A percentile compares a stretch with the other conserved stretches of the same genome.
phyloP scores from a whole-genome alignment of 495 filamentous ascomycete genomes.

The Lichina pygmaea region DNA sequence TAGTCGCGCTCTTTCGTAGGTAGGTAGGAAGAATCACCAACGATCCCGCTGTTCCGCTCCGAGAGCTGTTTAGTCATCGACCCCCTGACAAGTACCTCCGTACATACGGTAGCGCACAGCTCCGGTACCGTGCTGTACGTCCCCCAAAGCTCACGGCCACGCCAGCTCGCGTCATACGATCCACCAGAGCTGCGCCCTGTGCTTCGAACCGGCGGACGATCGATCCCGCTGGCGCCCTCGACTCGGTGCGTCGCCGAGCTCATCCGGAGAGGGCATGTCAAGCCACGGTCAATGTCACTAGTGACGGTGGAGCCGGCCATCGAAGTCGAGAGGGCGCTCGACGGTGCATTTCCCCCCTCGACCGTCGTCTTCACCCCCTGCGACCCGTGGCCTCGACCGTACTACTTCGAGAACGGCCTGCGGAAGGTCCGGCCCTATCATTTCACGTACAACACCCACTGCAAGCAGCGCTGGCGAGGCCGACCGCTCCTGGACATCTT shows the following conservation, averaged over 20 bases:
- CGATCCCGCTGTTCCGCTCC: too few species aligned
- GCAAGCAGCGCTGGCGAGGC: constrained; percentile 72
- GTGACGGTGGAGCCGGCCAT: constrained; percentile 12
- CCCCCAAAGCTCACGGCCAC: too few species aligned
- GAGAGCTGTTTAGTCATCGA: too few species aligned
- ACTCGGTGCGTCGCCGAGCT: constrained; percentile 29
- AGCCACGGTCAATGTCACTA: constrained; percentile 26
- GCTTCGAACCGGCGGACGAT: not conserved
- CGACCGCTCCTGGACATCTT: constrained; percentile 56
- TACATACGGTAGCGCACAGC: too few species aligned
- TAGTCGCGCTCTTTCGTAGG: too few species aligned
- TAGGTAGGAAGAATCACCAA: too few species aligned
- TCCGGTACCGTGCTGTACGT: too few species aligned
- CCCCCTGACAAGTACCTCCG: too few species aligned
- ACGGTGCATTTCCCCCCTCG: constrained; percentile 12
- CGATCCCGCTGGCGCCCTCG: constrained; percentile 27
- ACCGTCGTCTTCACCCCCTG: constrained; percentile 30
- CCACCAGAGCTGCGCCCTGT: too few species aligned
- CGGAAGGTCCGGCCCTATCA: constrained; percentile 70
- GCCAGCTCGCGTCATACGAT: too few species aligned
- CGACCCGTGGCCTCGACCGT: constrained; percentile 41
- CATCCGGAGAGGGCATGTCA: constrained; percentile 22
- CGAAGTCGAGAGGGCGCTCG: not conserved
- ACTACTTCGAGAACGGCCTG: constrained; percentile 54
- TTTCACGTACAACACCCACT: constrained; percentile 83